phyloP scores from a whole-genome alignment of 2,329 filamentous ascomycete genomes.

The Herpotrichia juniperi region DNA sequence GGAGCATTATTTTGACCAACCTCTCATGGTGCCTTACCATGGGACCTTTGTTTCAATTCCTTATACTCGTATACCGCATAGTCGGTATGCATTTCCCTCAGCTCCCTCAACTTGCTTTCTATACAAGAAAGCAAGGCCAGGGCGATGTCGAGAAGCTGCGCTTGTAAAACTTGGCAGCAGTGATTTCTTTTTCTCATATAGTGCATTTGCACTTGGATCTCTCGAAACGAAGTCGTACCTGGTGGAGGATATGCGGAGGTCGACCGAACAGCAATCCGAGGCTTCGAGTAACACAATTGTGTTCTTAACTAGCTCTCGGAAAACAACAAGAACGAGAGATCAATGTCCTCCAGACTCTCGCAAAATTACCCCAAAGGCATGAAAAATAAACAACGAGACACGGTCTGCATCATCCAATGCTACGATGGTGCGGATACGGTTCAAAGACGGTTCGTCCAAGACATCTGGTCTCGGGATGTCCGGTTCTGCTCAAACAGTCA shows the following conservation, averaged over 20 bases:
- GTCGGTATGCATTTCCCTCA: no score
- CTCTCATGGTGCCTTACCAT: no score
- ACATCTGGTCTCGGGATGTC: constrained; percentile 57
- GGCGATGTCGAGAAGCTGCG: no score
- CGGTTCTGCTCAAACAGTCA: no score
- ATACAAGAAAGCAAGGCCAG: no score
- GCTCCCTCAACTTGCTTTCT: no score
- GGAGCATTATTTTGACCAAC: no score
- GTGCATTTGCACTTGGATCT: constrained; percentile 41
- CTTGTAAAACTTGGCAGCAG: no score
- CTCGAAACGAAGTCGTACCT: constrained; percentile 38
- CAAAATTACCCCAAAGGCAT: constrained; percentile 56
- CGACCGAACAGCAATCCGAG: constrained; percentile 48
- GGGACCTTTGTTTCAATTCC: no score
- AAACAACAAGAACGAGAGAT: constrained; percentile 57
- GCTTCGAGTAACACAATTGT: constrained; percentile 52
- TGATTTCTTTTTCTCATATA: no score
- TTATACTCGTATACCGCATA: no score
- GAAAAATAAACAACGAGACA: constrained; percentile 33
- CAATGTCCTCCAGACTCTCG: constrained; percentile 53
- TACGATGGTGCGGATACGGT: constrained; percentile 59
- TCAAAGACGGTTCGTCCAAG: constrained; percentile 60
- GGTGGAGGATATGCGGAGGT: constrained; percentile 58
- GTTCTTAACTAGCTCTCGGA: constrained; percentile 51
- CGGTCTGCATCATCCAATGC: constrained; percentile 44